Base-by-base conservation (phyloP, 176 grass and related monocot species). In the Cenchrus fungigraminus region DNA sequence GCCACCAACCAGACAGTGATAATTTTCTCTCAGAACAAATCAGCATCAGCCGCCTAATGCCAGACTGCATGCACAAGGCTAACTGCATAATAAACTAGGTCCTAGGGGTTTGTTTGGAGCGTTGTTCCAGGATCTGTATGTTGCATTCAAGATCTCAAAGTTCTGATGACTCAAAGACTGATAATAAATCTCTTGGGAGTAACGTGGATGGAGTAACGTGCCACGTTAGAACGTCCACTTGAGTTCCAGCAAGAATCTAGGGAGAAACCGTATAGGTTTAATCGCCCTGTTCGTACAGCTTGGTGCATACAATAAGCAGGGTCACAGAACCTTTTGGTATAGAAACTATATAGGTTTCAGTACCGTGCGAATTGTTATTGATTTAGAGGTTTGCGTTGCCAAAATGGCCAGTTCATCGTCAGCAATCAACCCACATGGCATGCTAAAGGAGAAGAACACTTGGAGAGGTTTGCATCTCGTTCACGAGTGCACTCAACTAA, bases 161-260 rank as follows among this genome's bases (percentile, higher is more conserved):
- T 31, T 60, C 22, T 64, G 11, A 4, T 29, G 12, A 45, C 22
- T 22, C 10, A 3, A 52, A 51, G 7, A 9, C 32, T 40, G 5
- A 19, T n/a, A 37, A 5, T 40, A 40, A 40, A 14, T 9, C 32
- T 76, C 16, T 44, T 51, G 15, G 15, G 13, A 52, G 9, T 25
- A 25, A 25, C 25, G 44, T 52, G 44, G 59, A 12, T 8, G 5
- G 11, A 55, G 45, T 40, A 42, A 68, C 34, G 11, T 57, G 51
- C 51, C 32, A 59, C 22, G n/a, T 42, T 66, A 54, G 8, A 52
- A n/a, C 63, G 16, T 63, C n/a, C 63, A 80, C 28, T 4, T 80
- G 78, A 80, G 6, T 12, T 40, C 54, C 46, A 31, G 46, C 43
- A 53, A 68, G 25, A 80, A 68, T 80, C 78, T 71, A 31, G 34